Conservation (phyloP, 2,329 filamentous ascomycete species). For the Alternaria postmessia region DNA sequence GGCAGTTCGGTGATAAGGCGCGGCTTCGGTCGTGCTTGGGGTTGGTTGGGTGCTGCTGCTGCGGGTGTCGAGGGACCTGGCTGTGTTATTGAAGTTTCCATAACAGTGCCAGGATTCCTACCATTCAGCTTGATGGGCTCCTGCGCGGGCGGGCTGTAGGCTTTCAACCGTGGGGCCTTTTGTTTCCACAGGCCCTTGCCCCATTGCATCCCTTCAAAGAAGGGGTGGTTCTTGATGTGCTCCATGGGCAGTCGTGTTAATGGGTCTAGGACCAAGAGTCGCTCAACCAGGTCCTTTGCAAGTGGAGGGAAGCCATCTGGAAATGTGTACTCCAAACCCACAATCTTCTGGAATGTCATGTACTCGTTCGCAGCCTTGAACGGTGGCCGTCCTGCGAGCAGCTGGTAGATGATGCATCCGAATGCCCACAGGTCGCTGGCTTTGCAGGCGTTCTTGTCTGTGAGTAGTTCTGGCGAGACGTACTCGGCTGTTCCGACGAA, state of each 20-base stretch:
- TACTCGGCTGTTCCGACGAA: constrained; percentile 99
- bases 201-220: constrained; percentile 88
- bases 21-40: constrained; percentile 63
- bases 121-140: constrained; percentile 66
- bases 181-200: constrained; percentile 86
- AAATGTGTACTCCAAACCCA: constrained; percentile 92
- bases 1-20: constrained; percentile 92
- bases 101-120: constrained; percentile 36
- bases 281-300: constrained; percentile 87
- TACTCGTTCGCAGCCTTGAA: constrained; percentile 98
- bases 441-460: constrained; percentile 96
- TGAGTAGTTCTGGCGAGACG: constrained; percentile 95
- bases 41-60: constrained; percentile 20
- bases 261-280: constrained; percentile 89
- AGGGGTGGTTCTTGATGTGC: constrained; percentile 95
- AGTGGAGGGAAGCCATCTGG: constrained; percentile 85
- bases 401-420: constrained; percentile 96
- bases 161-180: constrained; percentile 85
- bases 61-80: constrained; percentile 40
- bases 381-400: constrained; percentile 92
- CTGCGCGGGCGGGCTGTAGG: constrained; percentile 79
- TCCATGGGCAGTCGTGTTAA: constrained; percentile 85
- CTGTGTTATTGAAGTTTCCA: constrained; percentile 27
- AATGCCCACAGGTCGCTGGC: constrained; percentile 98
- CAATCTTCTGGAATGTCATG: constrained; percentile 97